phyloP scores from a whole-genome alignment of 805 yeast species.

The Starmerella scarabaei region DNA sequence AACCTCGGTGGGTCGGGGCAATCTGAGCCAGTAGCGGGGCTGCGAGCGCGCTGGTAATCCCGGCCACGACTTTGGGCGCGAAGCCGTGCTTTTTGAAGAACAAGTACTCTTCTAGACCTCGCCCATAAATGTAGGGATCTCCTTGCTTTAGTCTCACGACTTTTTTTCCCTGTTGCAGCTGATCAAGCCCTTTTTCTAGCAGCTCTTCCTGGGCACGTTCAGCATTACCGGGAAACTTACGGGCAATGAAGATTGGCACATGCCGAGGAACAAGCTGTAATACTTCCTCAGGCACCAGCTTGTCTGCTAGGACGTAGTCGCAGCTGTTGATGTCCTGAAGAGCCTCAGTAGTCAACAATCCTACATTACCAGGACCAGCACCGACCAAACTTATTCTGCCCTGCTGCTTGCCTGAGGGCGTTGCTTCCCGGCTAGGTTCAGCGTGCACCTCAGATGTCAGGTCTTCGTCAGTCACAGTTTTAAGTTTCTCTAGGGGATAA shows the following conservation, averaged over 20 bases:
- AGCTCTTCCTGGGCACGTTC: slow-evolving; percentile 84
- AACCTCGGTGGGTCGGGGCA: slow-evolving; percentile 85
- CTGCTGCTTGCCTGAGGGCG: slow-evolving; percentile 14
- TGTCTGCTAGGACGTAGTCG: slow-evolving; percentile 77
- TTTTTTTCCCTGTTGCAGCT: slow-evolving; percentile 49
- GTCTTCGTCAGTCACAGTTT: slow-evolving; percentile 46
- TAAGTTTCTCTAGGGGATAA: slow-evolving; percentile 59
- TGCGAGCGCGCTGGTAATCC: slow-evolving; percentile 78
- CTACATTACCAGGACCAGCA: slow-evolving; percentile 83
- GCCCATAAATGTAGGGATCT: slow-evolving; percentile 90
- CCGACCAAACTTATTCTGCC: slow-evolving; percentile 79
- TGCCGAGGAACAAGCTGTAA: slow-evolving; percentile 64
- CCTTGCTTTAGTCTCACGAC: slow-evolving; percentile 92
- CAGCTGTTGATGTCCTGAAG: slow-evolving; percentile 66
- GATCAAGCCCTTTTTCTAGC: slow-evolving; percentile 54
- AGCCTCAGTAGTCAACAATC: slow-evolving; percentile 75
- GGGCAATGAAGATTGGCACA: slow-evolving; percentile 71
- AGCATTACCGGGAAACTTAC: slow-evolving; percentile 94
- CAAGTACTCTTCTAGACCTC: slow-evolving; percentile 85
- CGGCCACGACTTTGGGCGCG: slow-evolving; percentile 66
- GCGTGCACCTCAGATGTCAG: slow-evolving; percentile 29
- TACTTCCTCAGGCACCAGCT: slow-evolving; percentile 80
- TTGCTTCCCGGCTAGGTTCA: slow-evolving; percentile 6
- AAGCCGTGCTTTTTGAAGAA: slow-evolving; percentile 59
- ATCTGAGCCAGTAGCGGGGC: slow-evolving; percentile 73